phyloP scores from a whole-genome alignment of 768 basidiomycete genomes.

The Phlegmacium glaucopus region DNA sequence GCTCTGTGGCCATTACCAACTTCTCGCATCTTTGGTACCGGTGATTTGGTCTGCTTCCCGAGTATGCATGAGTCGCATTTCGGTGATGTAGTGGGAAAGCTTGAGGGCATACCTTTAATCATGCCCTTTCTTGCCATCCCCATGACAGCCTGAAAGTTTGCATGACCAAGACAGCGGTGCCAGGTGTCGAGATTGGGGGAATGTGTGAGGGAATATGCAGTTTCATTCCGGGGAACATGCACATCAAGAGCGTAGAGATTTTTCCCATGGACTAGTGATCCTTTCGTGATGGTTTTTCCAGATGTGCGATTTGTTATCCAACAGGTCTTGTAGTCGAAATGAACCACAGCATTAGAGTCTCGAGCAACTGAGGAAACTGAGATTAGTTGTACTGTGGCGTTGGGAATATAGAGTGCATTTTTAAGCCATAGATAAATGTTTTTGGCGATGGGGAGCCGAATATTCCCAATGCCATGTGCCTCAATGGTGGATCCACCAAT shows the following conservation, averaged over 20 bases:
- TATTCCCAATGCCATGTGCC: neutral
- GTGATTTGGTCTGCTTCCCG: slow-evolving; percentile 31
- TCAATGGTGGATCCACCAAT: neutral
- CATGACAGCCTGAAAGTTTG: slow-evolving; percentile 15
- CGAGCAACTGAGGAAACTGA: slow-evolving; percentile 10
- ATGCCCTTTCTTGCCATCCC: slow-evolving; percentile 10
- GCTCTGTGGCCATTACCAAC: slow-evolving; percentile 17
- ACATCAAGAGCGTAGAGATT: neutral
- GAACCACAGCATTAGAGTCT: neutral
- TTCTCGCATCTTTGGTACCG: slow-evolving; percentile 25
- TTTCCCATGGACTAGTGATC: neutral
- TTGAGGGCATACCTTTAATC: slow-evolving; percentile 20
- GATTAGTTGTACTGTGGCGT: slow-evolving; percentile 18
- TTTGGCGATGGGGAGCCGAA: neutral
- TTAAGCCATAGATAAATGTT: neutral
- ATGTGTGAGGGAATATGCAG: slow-evolving; percentile 6
- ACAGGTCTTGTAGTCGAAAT: slow-evolving; percentile 14
- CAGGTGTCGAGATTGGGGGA: slow-evolving; percentile 13
- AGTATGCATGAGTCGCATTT: slow-evolving; percentile 31
- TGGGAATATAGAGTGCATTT: slow-evolving; percentile 12
- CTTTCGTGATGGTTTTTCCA: slow-evolving; percentile 8
- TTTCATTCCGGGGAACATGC: neutral
- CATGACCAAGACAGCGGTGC: slow-evolving; percentile 19
- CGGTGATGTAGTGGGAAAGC: slow-evolving; percentile 14
- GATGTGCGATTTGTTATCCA: slow-evolving; percentile 12